A percentile compares a stretch with the other conserved stretches of the same genome.
phyloP scores from a whole-genome alignment of 2,329 filamentous ascomycete genomes.

The Tothia fuscella region DNA sequence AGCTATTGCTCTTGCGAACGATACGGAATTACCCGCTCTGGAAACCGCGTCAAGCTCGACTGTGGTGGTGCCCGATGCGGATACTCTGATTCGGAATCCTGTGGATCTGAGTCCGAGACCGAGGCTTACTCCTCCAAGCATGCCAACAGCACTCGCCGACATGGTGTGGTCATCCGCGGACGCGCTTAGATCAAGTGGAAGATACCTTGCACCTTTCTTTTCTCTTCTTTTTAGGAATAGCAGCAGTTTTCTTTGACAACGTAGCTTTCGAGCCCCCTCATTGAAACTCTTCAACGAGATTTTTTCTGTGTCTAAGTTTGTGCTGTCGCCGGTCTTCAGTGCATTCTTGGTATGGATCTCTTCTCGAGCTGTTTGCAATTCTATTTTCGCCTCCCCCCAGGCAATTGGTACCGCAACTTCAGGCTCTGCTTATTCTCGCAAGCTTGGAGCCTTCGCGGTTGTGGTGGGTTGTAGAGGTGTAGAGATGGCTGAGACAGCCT shows the following conservation, averaged over 20 bases:
- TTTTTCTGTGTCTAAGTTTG: too few relatives aligned
- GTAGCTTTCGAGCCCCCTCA: too few relatives aligned
- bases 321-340: too few relatives aligned
- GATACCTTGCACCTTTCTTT: conserved; percentile 2
- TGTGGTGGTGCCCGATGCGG: conserved; percentile 83
- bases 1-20: conserved; percentile 80
- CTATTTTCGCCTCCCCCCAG: too few relatives aligned
- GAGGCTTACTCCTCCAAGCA: conserved; percentile 44
- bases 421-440: too few relatives aligned
- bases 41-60: conserved; percentile 90
- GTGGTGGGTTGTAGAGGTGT: too few relatives aligned
- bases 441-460: too few relatives aligned
- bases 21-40: conserved; percentile 89
- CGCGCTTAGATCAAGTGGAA: conserved; percentile 5
- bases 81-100: conserved; percentile 59
- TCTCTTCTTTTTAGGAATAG: background rate
- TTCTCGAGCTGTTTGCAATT: too few relatives aligned
- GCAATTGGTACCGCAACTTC: too few relatives aligned
- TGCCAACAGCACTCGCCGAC: conserved; percentile 33
- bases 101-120: conserved; percentile 56
- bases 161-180: conserved; percentile 33
- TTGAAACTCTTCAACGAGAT: too few relatives aligned
- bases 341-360: too few relatives aligned
- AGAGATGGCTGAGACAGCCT: too few relatives aligned
- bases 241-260: background rate